These are phyloP conservation scores for Heimioporus punctisporus DNA, from an alignment of 1,284 basidiomycete species.

Conservation along the genomic window DNA sequence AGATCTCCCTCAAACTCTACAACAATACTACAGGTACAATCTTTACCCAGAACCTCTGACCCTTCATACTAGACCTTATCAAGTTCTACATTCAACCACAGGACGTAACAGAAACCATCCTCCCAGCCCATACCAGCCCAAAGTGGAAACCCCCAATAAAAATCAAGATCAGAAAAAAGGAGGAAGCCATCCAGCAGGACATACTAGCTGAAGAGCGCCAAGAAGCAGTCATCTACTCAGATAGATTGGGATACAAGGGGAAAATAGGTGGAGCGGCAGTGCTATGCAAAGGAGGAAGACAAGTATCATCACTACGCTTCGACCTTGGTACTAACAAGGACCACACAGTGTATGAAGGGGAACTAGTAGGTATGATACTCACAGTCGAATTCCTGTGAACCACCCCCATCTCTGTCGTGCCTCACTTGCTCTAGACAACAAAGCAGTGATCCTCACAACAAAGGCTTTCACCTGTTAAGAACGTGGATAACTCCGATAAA, in stretches of 20 bases:
- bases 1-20: too few species aligned
- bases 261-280: constrained; percentile 18
- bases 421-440: neutral
- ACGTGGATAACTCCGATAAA: too few species aligned
- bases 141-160: constrained; percentile 1
- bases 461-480: neutral
- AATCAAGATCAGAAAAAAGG: neutral
- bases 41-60: too few species aligned
- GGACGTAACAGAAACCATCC: too few species aligned
- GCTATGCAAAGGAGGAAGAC: neutral
- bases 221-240: constrained; percentile 11
- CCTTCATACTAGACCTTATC: too few species aligned
- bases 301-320: neutral
- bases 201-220: neutral
- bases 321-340: constrained; percentile 8
- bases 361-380: constrained; percentile 16
- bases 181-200: constrained; percentile 3
- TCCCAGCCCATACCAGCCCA: neutral
- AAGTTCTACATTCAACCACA: too few species aligned
- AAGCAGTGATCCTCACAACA: neutral
- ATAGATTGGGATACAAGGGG: constrained; percentile 16
- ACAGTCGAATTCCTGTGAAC: neutral
- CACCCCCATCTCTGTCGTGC: neutral
- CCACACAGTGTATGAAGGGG: constrained; percentile 22
- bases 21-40: too few species aligned